A percentile compares a stretch with the other conserved stretches of the same genome.
phyloP scores from a whole-genome alignment of 108 stramenopile genomes.

The Craspedostauros australis region DNA sequence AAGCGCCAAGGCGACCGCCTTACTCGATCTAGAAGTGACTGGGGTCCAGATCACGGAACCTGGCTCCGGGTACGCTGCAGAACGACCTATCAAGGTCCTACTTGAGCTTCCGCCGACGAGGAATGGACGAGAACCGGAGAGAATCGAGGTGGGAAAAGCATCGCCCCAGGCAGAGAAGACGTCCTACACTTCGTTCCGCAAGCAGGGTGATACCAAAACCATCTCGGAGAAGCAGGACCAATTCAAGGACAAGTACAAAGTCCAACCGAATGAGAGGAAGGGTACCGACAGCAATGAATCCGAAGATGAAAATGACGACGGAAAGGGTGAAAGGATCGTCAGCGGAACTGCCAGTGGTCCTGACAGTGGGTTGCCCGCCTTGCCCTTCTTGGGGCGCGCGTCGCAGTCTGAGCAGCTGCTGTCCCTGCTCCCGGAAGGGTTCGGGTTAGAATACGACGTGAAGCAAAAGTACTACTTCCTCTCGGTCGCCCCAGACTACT shows the following conservation, averaged over 20 bases:
- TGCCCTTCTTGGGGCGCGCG: constrained; percentile 17
- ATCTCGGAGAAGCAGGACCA: too few species aligned
- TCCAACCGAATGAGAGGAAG: too few species aligned
- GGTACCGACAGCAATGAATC: not conserved
- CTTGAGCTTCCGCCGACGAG: constrained; percentile 4
- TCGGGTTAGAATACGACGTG: constrained; percentile 44
- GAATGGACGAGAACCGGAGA: constrained; percentile 3
- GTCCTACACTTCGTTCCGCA: constrained; percentile 6
- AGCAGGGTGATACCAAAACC: constrained; percentile 6
- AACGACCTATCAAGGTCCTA: constrained; percentile 31
- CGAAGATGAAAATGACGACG: not conserved
- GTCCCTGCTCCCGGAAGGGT: constrained; percentile 45
- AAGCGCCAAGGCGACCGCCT: constrained; percentile 22
- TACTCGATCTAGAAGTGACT: constrained; percentile 41
- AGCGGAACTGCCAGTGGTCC: constrained; percentile 15
- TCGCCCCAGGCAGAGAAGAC: constrained; percentile 9
- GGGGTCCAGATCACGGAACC: constrained; percentile 33
- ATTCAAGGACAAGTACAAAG: too few species aligned
- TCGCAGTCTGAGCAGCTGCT: constrained; percentile 40
- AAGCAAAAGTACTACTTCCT: constrained; percentile 35
- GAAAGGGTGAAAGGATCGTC: not conserved
- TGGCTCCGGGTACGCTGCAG: constrained; percentile 55
- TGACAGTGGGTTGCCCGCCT: constrained; percentile 5
- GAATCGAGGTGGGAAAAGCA: constrained; percentile 6
- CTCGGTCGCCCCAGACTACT: constrained; percentile 15